Base-by-base conservation (phyloP, 2,329 filamentous ascomycete genomes). In the Aureobasidium sp. region DNA sequence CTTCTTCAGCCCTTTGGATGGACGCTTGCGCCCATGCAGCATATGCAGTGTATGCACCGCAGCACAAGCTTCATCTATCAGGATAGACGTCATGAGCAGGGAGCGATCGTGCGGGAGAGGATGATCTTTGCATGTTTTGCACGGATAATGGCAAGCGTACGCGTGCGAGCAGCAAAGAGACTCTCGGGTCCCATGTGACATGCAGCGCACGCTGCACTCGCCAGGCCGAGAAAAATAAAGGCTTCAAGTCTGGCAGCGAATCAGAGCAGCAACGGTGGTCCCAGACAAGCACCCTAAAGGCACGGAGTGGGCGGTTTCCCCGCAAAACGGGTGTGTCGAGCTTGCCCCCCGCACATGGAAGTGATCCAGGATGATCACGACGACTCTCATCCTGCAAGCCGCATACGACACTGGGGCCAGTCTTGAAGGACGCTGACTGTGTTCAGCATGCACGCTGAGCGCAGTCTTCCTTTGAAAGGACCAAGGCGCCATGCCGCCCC, bases 401-500 rank as follows among this genome's bases (percentile, higher is more conserved):
- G 62, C 62, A 63, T 60, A 60, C 62, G 62, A 63, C 62, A 63
- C 62, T 53, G 34, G 20, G 51, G 53, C 61, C 46, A 58, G 42
- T 52, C 32, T 41, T 53, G 52, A 36, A 63, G 62, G 36, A 20
- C 46, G 62, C 47, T 63, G 61, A 59, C 53, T 60, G 62, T 47
- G 55, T 42, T 55, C 48, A 55, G 60, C 60, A 60, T 60, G 57
- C 57, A 60, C 55, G 56, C 42, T 59, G 44, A 37, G 44, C 26
- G 39, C 32, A 48, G 42, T 32, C 23, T 41, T 15, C 26, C 46
- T 42, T 15, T 10, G 8, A 34, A 20, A 36, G 32, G 20, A 26
- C 27, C 20, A 32, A 47, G 29, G 44, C 34, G 17, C 20, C 34
- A 51, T 60, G 57, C 46, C 57, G 46, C 57, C 44, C 52, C 44